Evolutionary conservation across 148 eudicot species (phyloP).

Genomic region (Cornus florida): DNA sequence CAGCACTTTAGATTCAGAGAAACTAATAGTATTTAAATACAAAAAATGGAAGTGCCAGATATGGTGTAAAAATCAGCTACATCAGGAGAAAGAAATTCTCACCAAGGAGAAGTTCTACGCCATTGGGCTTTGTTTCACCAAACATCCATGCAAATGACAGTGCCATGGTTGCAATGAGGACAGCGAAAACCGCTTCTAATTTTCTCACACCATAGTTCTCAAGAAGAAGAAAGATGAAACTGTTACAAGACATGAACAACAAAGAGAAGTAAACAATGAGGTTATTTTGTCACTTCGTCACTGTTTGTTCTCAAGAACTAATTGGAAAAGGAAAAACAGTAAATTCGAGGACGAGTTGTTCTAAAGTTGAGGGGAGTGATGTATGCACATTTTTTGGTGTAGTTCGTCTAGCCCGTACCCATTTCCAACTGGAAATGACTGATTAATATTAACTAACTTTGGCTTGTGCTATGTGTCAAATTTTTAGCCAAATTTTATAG

Average conservation of each 20-base stretch:
- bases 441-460: no score
- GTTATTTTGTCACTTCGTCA: not conserved
- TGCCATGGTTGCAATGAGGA: conserved; percentile 93
- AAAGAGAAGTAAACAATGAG: not conserved
- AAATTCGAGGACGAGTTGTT: no score
- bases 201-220: conserved; percentile 98
- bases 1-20: not conserved
- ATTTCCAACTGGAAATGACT: no score
- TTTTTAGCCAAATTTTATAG: no score
- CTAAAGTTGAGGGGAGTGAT: no score
- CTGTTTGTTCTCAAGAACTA: no score
- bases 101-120: conserved; percentile 81
- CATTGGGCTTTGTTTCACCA: conserved; percentile 88
- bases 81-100: conserved; percentile 10
- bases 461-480: no score
- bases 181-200: conserved; percentile 91
- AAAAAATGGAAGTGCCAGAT: not conserved
- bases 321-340: no score
- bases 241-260: conserved; percentile 26
- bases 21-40: not conserved
- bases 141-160: conserved; percentile 97
- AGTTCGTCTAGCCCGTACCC: no score
- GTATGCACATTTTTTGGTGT: no score
- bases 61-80: not conserved
- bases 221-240: conserved; percentile 80